Base-by-base conservation (phyloP, 2,329 filamentous ascomycete genomes). In the Albifimbria verrucaria region DNA sequence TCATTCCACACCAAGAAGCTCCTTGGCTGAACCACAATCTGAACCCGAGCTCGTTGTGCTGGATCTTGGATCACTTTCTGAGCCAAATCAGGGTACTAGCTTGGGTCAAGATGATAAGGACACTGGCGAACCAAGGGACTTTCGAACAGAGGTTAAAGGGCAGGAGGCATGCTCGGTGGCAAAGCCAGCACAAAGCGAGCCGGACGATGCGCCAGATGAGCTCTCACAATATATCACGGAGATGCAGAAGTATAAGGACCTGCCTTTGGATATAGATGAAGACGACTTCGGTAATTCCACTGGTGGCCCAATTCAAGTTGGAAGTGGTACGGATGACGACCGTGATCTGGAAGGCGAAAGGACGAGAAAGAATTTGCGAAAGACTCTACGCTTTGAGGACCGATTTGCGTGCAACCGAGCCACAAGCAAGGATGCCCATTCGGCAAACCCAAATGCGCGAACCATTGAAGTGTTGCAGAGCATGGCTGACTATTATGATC, bases 381-480 rank as follows among this genome's bases (percentile, higher is more conserved):
- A 74, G 54, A 55, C 59, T 1, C 59, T 68, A 9, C 26, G 61
- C 3, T 76, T 73, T 55, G 74, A 80, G 52, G 76, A 80, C 25
- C 72, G 72, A 1, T 86, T 84, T 55, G 72, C 75, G 15, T 86
- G 82, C 62, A 78, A 81, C 65, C 73, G 69, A 28, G 79, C 78
- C 2, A 80, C 81, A 10, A 76, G 71, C 2, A 74, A 71, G 48
- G 69, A 75, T 28, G 65, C 67, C 4, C 65, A 71, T 15, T 63
- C 70, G 1, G 65, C 73, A 12, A 90, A 88, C 59, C 89, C 90
- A 0, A 97, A 97, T 65, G 74, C 76, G 1, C 75, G 80, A 12
- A 95, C 89, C 0, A 92, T 96, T 49, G 80, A 88, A 46, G 76
- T 94, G 2, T 75, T 97, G 5, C 82, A 91, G 61, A 78, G 88